Base-by-base conservation (phyloP, 805 yeast genomes). In the Kluyveromyces siamensis region DNA sequence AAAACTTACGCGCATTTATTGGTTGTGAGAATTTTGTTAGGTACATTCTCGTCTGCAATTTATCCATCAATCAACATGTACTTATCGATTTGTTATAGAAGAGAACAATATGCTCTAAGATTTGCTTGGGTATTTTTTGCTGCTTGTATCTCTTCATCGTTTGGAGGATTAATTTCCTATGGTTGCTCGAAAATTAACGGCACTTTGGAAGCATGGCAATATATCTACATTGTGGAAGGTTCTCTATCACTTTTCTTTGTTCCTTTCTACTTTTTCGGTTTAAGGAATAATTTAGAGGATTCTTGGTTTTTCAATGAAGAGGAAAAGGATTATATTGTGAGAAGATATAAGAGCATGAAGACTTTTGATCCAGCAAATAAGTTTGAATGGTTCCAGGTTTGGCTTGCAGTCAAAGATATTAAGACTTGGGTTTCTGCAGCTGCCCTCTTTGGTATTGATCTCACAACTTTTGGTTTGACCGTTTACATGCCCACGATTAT, bases 71-170 rank as follows among this genome's bases (percentile, higher is more conserved):
- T 77, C 48, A 68, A 67, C 49, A 71, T 76, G 55, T 73, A 73
- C 50, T 55, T 76, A 19, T 72, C 79, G 1, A 67, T 74, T 49
- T 68, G 74, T 44, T 77, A 76, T 53, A 70, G 75, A 44, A 67
- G 75, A 49, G 65, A 68, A 44, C 81, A 77, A 54, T 69, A 74
- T 50, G 78, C 77, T 1, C 63, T 69, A 25, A 65, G 82, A 43
- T 65, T 74, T 51, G 72, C 79, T 6, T 69, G 71, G 48, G 70
- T 79, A 41, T 77, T 77, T 57, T 68, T 75, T 35, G 73, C 79
- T 27, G 75, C 83, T 9, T 75, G 78, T 49, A 58, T 79, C 38
- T 73, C 81, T 8, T 74, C 79, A 40, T 79, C 80, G 1, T 76
- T 79, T 59, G 80, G 81, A 46, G 83, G 84, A n/a, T 61, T 75